Base-by-base conservation (phyloP, 768 basidiomycete genomes). In the Collybiopsis confluens region DNA sequence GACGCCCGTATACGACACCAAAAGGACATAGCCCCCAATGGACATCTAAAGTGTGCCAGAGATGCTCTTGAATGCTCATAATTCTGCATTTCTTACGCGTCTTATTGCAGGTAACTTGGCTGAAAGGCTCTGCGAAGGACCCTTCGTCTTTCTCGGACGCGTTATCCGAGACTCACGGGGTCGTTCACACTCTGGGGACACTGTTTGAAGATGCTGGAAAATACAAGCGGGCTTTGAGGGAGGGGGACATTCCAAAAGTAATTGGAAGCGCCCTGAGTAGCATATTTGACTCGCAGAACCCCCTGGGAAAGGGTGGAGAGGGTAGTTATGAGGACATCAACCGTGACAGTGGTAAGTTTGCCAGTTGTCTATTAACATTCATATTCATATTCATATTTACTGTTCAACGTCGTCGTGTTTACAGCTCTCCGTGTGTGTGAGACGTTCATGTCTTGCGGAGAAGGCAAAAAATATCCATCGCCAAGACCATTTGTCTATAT, bases 171-270 rank as follows among this genome's bases (percentile, higher is more conserved):
- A 82, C 79, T 23, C 80, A 80, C 21, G 92, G 88, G 1, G 87
- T 98, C 26, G 92, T 99, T 35, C 94, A 98, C 66, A 96, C 97
- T 1, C 77, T 98, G 18, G 97, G 97, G 42, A 91, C 87, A 9
- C 81, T 99, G 45, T 73, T 98, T 28, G 92, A 95, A 64, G 83
- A 53, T n/a, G 51, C 85, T 61, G 74, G 76, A 18, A 73, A 70
- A 41, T 99, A 99, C 76, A 99, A 99, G 69, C 66, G 73, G 35
- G 80, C 84, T 35, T 60, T 98, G 41, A 74, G 75, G 56, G 73
- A 76, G 48, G 83, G 84, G 11, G 73, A 88, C 63, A 44, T 86
- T 23, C 60, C 76, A 15, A 77, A 74, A 10, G 68, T 88, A 33
- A 52, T 79, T 53, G 69, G 75, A 52, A 78, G 75, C 51, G 61